Percentiles rank a stretch among this genome's conserved stretches.
These are phyloP conservation scores for Xylaria sp. DNA, from an alignment of 2,329 filamentous ascomycete genomes.

Conservation along the genomic window DNA sequence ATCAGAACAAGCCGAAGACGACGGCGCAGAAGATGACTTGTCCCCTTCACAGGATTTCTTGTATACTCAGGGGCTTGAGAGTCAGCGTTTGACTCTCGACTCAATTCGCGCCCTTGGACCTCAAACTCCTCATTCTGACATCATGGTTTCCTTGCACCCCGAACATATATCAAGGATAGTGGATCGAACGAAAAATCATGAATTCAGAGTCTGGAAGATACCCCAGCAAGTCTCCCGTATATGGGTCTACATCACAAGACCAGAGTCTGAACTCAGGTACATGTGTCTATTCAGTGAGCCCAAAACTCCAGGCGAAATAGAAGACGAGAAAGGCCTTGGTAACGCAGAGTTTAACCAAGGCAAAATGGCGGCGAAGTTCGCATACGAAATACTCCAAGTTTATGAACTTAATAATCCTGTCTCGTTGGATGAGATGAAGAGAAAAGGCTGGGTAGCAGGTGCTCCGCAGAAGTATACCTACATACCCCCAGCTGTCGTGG, in stretches of 20 bases:
- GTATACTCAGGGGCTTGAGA: constrained; percentile 49
- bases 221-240: constrained; percentile 66
- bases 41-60: constrained; percentile 28
- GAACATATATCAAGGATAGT: constrained; percentile 63
- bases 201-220: constrained; percentile 67
- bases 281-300: constrained; percentile 66
- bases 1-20: constrained; percentile 21
- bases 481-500: constrained; percentile 67
- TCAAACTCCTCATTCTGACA: constrained; percentile 58
- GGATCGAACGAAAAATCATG: constrained; percentile 62
- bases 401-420: constrained; percentile 72
- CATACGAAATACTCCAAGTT: constrained; percentile 66
- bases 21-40: constrained; percentile 20
- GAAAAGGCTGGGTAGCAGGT: constrained; percentile 64
- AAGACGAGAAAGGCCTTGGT: constrained; percentile 58
- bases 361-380: constrained; percentile 54
- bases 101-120: constrained; percentile 49
- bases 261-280: constrained; percentile 63
- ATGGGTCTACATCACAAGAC: constrained; percentile 68
- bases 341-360: constrained; percentile 64
- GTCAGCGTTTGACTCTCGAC: constrained; percentile 49
- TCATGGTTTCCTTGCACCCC: constrained; percentile 66
- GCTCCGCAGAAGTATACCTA: constrained; percentile 64
- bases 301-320: constrained; percentile 60
- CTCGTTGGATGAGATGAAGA: constrained; percentile 61